Evolutionary conservation across 306 rosid species (phyloP).

Genomic region (Begonia peltatifolia): DNA sequence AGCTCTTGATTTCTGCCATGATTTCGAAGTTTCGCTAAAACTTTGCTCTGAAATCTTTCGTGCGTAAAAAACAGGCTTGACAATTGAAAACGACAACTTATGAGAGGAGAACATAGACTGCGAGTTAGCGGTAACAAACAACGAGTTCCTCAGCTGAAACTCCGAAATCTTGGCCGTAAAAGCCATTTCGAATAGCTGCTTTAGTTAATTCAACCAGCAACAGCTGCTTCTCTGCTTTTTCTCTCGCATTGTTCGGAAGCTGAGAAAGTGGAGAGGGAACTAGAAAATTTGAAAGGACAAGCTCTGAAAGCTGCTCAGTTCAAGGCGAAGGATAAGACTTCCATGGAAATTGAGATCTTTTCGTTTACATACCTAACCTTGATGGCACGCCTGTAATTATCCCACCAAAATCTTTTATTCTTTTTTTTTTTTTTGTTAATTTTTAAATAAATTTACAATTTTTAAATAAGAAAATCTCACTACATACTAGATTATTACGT

Average conservation of each 20-base stretch:
- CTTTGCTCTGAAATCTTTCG: conserved; percentile 11
- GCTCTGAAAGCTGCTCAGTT: background rate
- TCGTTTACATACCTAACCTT: background rate
- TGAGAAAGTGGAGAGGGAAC: conserved; percentile 9
- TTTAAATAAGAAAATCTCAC: background rate
- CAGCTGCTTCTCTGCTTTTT: background rate
- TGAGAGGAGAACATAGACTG: conserved; percentile 32
- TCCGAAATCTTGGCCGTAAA: conserved; percentile 34
- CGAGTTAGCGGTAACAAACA: conserved; percentile 26
- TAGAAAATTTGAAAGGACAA: background rate
- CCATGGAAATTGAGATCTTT: background rate
- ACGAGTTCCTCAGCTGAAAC: conserved; percentile 31
- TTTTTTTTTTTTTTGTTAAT: too few species aligned
- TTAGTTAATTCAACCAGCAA: background rate
- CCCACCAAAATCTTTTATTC: too few species aligned
- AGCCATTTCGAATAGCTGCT: conserved; percentile 23
- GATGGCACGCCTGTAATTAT: background rate
- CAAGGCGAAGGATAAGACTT: conserved; percentile 25
- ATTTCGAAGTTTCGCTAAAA: conserved; percentile 12
- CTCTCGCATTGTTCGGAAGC: conserved; percentile 10
- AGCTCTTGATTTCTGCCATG: conserved; percentile 23
- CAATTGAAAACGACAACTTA: conserved; percentile 35
- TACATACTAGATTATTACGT: too few species aligned
- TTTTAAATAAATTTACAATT: background rate
- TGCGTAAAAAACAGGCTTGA: conserved; percentile 20